Evolutionary conservation across 257 asterid genomes (phyloP), one percentile per base, ranked within the genome.

Genomic region (Rauvolfia tetraphylla): DNA sequence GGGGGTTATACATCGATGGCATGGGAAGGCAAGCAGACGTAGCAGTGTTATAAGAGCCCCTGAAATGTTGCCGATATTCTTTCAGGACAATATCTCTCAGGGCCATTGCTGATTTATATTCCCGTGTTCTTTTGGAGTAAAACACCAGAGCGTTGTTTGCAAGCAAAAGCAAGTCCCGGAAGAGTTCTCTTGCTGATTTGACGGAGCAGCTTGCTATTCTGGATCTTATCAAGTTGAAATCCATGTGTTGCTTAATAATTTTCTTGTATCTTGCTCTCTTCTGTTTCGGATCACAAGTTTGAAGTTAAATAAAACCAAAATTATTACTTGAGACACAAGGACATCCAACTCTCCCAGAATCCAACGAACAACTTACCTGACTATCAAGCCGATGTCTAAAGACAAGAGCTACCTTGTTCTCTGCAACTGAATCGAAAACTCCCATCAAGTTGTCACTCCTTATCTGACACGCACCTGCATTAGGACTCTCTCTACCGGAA

Each of bases 321-420:
- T 6, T 49, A 2, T 44, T 48, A 4, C 15, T 25, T 20, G 56
- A 42, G 71, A 38, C 29, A 25, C n/a, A 15, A 20, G 31, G 2
- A 27, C 31, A 38, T 39, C n/a, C n/a, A 79, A 48, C 27, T 44
- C 23, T 61, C 58, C 34, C 42, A 54, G 58, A 54, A 31, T 67
- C 44, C 25, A 38, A 11, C 14, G 31, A 71, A 18, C 18, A 7
- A 34, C 25, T 76, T 85, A 90, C 96, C 98, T 93, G 99, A 81
- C 98, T 85, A 81, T 95, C 99, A 89, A 95, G 91, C 56, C 96
- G 91, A 82, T 92, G 97, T 82, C 87, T 86, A 76, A 95, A 92
- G 77, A 90, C 97, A 12, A 83, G 71, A 2, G 96, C 97, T 5
- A 89, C 86, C 57, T 87, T 92, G 12, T 91, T 87, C 83, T 71